Base-by-base conservation (phyloP, 106 monocot genomes). In the Narthecium ossifragum region DNA sequence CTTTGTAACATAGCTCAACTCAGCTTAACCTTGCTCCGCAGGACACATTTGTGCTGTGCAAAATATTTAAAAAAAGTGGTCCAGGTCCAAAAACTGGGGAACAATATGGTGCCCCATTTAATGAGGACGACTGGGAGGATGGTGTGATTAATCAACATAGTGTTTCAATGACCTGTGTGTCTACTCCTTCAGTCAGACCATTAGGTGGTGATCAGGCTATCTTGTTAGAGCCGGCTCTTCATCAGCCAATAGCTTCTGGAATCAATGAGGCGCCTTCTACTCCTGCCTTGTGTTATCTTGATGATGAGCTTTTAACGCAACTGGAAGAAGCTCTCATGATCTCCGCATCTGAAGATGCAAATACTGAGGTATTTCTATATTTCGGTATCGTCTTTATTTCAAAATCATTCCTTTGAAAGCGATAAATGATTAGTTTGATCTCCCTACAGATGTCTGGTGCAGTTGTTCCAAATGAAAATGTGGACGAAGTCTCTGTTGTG, bases 61-160 rank as follows among this genome's bases (percentile, higher is more conserved):
- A 78, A 34, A 64, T 78, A 22, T 84, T 84, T 32, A 51, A 79
- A 45, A 84, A 78, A 56, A 84, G 83, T 63, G 83, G 83, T 51
- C 57, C 36, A 47, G 79, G 79, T 22, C 79, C 75, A n/a, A 84
- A 62, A 55, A 72, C 65, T 31, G 79, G 79, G 29, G 79, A 71
- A 61, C 84, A 75, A n/a, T 75, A 84, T 60, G 84, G 79, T 43
- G 79, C 75, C 27, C 75, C 75, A 46, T 75, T 79, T 46, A 64
- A 69, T 5, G 79, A 74, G 39, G 55, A 66, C 12, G 83, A 84
- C 23, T 78, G 83, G 78, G 78, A 83, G 22, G 70, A 71, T 34
- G 67, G 46, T 13, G 28, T 23, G 13, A 70, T 33, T 40, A 31
- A 13, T 53, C 55, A 53, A 0, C 6, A 32, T 29, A 31, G 28